Conservation (phyloP, 108 stramenopile genomes). For the Stephanodiscus triporus region DNA sequence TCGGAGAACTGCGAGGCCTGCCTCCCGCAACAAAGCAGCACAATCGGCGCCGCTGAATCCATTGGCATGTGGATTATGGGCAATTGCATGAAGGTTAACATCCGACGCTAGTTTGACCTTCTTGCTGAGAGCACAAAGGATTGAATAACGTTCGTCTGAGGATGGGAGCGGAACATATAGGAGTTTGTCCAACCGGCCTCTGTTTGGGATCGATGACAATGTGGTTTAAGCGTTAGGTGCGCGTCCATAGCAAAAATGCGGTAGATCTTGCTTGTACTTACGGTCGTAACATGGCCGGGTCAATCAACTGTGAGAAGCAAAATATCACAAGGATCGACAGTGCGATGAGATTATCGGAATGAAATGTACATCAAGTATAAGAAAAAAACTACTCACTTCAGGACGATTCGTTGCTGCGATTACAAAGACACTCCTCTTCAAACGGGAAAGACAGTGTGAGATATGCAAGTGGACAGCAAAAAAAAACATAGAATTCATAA, state of each 20-base stretch:
- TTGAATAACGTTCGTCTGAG: conserved; percentile 80
- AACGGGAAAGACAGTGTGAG: no score
- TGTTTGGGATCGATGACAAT: no score
- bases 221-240: not conserved
- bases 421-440: conserved; percentile 93
- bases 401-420: conserved; percentile 97
- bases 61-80: conserved; percentile 65
- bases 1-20: conserved; percentile 86
- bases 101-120: conserved; percentile 65
- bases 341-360: not conserved
- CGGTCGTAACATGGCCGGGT: conserved; percentile 96
- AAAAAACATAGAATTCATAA: no score
- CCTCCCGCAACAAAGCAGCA: conserved; percentile 86
- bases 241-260: not conserved
- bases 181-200: conserved; percentile 93
- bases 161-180: conserved; percentile 94
- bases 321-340: not conserved
- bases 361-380: not conserved
- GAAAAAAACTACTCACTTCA: conserved; percentile 50
- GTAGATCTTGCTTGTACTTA: conserved; percentile 39
- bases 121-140: conserved; percentile 74
- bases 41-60: conserved; percentile 93
- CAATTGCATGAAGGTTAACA: conserved; percentile 75
- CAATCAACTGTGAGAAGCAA: conserved; percentile 65
- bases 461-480: no score